Percentiles rank a stretch among this genome's conserved stretches.
phyloP scores from a whole-genome alignment of 768 basidiomycete species.

The Trametes cinnabarina region DNA sequence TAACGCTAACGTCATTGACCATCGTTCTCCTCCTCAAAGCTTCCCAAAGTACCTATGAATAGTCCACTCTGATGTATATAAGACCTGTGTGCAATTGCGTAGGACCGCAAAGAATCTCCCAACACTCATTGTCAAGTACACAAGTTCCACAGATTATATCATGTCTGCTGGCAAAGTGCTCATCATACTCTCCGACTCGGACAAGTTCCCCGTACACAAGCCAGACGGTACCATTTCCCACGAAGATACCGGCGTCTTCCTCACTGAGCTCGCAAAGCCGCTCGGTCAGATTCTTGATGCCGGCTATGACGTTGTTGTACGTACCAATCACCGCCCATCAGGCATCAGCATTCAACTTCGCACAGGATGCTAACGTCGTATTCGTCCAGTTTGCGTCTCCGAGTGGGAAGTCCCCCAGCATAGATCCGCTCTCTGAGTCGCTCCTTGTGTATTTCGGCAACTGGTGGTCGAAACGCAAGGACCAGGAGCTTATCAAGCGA shows the following conservation, averaged over 20 bases:
- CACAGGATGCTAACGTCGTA: not conserved
- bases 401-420: conserved; percentile 21
- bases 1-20: not conserved
- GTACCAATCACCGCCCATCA: not conserved
- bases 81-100: too few relatives aligned
- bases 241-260: conserved; percentile 25
- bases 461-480: conserved; percentile 23
- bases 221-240: conserved; percentile 18
- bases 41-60: not conserved
- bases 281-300: conserved; percentile 26
- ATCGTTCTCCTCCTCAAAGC: not conserved
- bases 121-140: too few relatives aligned
- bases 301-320: conserved; percentile 25
- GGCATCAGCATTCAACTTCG: not conserved
- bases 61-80: not conserved
- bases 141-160: too few relatives aligned
- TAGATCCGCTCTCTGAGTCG: conserved; percentile 26
- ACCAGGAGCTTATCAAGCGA: conserved; percentile 19
- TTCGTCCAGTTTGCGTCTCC: conserved; percentile 26
- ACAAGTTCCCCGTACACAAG: conserved; percentile 21
- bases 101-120: too few relatives aligned
- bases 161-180: conserved; percentile 23
- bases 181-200: conserved; percentile 27
- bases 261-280: conserved; percentile 28
- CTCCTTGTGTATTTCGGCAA: conserved; percentile 26